Percentiles rank a stretch among this genome's conserved stretches.
Evolutionary conservation across 2,329 filamentous ascomycete genomes (phyloP).

Genomic region (Hirsutella thompsonii): DNA sequence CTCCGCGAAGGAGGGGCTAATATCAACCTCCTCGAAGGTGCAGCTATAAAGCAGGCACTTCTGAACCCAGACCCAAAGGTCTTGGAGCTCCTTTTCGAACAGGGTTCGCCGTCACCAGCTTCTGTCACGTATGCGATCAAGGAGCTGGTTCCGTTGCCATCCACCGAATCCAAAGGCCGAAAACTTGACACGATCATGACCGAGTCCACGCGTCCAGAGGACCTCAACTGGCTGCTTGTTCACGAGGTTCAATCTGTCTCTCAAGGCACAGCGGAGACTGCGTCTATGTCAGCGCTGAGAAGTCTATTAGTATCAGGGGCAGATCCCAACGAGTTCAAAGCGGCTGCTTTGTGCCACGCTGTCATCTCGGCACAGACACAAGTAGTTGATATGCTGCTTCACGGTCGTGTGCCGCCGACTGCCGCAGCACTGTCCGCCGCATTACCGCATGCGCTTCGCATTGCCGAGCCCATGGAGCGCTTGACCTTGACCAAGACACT

Average conservation of each 20-base stretch:
- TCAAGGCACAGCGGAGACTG: slow-evolving; percentile 20
- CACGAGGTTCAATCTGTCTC: slow-evolving; percentile 34
- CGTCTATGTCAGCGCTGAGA: slow-evolving; percentile 29
- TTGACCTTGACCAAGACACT: slow-evolving; percentile 36
- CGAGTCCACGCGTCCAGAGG: slow-evolving; percentile 27
- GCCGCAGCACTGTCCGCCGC: slow-evolving; percentile 32
- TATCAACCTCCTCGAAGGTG: slow-evolving; percentile 34
- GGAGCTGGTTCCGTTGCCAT: slow-evolving; percentile 27
- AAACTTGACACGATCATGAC: slow-evolving; percentile 36
- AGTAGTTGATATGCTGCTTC: slow-evolving; percentile 36
- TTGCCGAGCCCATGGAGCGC: slow-evolving; percentile 36
- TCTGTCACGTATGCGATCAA: slow-evolving; percentile 30
- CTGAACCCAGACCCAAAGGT: slow-evolving; percentile 32
- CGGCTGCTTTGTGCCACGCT: slow-evolving; percentile 35
- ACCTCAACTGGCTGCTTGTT: slow-evolving; percentile 31
- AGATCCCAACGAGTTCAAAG: slow-evolving; percentile 40
- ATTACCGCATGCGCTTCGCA: slow-evolving; percentile 38
- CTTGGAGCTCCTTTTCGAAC: slow-evolving; percentile 31
- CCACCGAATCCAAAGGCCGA: slow-evolving; percentile 30
- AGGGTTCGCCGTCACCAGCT: slow-evolving; percentile 29
- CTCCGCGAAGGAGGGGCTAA: slow-evolving; percentile 39
- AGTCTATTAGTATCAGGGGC: slow-evolving; percentile 37
- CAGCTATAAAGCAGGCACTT: slow-evolving; percentile 27
- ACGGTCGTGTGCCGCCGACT: slow-evolving; percentile 19
- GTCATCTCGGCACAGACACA: slow-evolving; percentile 30